Percentiles rank a stretch among this genome's conserved stretches.
These are phyloP conservation scores for Candida maesae DNA, from an alignment of 805 yeast genomes.

Conservation along the genomic window DNA sequence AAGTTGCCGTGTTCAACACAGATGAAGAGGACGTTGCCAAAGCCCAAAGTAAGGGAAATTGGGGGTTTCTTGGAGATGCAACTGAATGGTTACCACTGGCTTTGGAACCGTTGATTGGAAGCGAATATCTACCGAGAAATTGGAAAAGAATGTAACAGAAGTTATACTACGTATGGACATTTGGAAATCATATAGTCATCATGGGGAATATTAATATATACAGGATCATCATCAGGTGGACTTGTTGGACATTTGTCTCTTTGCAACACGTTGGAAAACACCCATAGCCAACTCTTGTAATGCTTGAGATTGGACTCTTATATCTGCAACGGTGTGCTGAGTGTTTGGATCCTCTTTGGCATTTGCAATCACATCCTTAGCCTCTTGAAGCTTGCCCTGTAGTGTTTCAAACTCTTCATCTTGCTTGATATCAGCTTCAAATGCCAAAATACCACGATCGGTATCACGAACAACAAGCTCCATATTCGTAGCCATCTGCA, in stretches of 20 bases:
- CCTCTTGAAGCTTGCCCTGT: conserved; percentile 43
- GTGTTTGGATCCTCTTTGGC: conserved; percentile 60
- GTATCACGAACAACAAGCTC: conserved; percentile 83
- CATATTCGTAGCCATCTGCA: conserved; percentile 73
- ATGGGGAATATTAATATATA: not conserved
- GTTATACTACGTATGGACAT: not conserved
- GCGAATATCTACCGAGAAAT: conserved; percentile 26
- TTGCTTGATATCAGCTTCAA: conserved; percentile 42
- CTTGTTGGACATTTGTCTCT: conserved; percentile 10
- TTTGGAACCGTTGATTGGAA: conserved; percentile 47
- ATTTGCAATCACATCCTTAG: conserved; percentile 65
- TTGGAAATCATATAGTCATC: not conserved
- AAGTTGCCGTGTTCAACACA: conserved; percentile 79
- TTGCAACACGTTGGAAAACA: conserved; percentile 51
- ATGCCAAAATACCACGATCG: conserved; percentile 77
- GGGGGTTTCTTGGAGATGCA: conserved; percentile 83
- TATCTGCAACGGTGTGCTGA: conserved; percentile 51
- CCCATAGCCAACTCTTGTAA: conserved; percentile 72
- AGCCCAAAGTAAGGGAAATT: conserved; percentile 40
- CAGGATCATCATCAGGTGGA: not conserved
- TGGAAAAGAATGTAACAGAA: conserved; percentile 22
- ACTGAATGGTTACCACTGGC: conserved; percentile 66
- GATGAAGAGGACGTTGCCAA: conserved; percentile 48
- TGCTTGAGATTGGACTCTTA: conserved; percentile 72
- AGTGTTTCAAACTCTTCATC: conserved; percentile 50